Evolutionary conservation across 352 stramenopile species (phyloP).

Genomic region (Globisporangium paddicum): DNA sequence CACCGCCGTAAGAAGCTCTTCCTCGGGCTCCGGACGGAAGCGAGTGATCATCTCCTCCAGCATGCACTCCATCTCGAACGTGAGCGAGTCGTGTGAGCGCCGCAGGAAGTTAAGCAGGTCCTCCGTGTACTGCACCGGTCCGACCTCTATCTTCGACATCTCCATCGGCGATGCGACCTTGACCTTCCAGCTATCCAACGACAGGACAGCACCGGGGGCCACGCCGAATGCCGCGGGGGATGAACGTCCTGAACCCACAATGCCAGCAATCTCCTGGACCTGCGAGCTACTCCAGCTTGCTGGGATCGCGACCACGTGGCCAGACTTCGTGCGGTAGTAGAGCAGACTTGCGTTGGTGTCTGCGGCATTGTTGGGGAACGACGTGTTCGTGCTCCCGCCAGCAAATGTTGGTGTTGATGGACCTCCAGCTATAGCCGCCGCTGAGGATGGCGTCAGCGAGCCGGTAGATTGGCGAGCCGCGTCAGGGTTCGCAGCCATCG

Average conservation of each 20-base stretch:
- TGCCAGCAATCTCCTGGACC: conserved; percentile 65
- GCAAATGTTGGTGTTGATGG: conserved; percentile 2
- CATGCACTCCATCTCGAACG: conserved; percentile 96
- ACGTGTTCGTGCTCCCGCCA: conserved; percentile 4
- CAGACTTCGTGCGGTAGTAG: conserved; percentile 82
- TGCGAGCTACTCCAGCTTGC: conserved; percentile 47
- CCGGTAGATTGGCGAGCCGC: conserved; percentile 13
- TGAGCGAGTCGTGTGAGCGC: conserved; percentile 84
- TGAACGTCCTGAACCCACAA: conserved; percentile 59
- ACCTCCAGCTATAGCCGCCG: background rate
- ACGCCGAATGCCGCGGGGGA: conserved; percentile 72
- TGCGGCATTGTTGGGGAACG: conserved; percentile 4
- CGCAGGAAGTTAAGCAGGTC: conserved; percentile 95
- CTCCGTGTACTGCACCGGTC: conserved; percentile 86
- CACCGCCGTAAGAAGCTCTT: conserved; percentile 96
- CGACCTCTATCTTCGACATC: conserved; percentile 60
- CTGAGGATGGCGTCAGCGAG: conserved; percentile 8
- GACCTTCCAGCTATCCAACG: conserved; percentile 65
- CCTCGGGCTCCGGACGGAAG: conserved; percentile 95
- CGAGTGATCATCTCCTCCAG: conserved; percentile 98
- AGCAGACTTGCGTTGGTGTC: conserved; percentile 18
- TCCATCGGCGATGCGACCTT: conserved; percentile 44
- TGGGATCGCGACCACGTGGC: conserved; percentile 72
- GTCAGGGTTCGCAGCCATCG: conserved; percentile 42
- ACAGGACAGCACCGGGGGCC: conserved; percentile 49